These are phyloP conservation scores for Curvularia sp. DNA, from an alignment of 2,329 filamentous ascomycete species.

Conservation along the genomic window DNA sequence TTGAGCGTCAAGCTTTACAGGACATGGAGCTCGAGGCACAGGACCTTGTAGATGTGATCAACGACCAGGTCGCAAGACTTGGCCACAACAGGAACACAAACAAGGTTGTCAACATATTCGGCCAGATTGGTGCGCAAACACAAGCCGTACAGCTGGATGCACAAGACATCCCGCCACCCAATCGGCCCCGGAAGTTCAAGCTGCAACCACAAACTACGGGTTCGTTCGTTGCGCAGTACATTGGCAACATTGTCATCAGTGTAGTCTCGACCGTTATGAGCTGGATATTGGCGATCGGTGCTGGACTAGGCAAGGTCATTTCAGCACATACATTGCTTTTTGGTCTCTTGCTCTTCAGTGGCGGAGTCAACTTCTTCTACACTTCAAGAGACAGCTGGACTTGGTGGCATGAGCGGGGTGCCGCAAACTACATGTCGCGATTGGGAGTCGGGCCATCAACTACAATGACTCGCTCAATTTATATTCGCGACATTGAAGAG, in stretches of 20 bases:
- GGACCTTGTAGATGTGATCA: conserved; percentile 76
- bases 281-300: conserved; percentile 72
- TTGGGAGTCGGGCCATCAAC: conserved; percentile 80
- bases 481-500: conserved; percentile 79
- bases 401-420: conserved; percentile 87
- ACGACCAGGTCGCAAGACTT: conserved; percentile 77
- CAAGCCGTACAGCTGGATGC: conserved; percentile 60
- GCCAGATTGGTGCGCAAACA: conserved; percentile 72
- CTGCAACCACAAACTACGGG: conserved; percentile 65
- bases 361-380: conserved; percentile 75
- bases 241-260: conserved; percentile 76
- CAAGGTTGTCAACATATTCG: conserved; percentile 80
- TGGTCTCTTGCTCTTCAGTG: conserved; percentile 70
- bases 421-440: conserved; percentile 78
- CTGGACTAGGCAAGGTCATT: conserved; percentile 70
- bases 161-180: conserved; percentile 47
- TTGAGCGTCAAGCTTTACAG: conserved; percentile 72
- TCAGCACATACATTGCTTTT: conserved; percentile 79
- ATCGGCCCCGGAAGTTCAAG: conserved; percentile 49
- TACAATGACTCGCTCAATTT: conserved; percentile 85
- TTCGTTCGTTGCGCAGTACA: conserved; percentile 74
- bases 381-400: conserved; percentile 73
- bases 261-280: conserved; percentile 78
- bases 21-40: conserved; percentile 76
- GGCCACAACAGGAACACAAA: conserved; percentile 77